Base-by-base conservation (phyloP, 495 filamentous ascomycete species). In the Trichoderma virens region DNA sequence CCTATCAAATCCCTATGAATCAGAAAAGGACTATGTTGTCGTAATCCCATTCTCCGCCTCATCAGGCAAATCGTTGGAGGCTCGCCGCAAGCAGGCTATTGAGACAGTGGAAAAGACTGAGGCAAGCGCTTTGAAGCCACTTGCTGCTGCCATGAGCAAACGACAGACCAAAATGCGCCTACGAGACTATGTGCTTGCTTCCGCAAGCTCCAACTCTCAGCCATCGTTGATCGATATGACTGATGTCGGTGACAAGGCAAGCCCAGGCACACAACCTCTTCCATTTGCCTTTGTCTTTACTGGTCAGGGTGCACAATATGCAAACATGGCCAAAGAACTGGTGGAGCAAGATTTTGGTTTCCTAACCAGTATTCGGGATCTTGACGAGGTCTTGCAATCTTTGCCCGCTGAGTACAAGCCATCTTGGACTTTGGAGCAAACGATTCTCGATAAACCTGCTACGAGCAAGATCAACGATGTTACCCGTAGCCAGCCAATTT, bases 281-380 rank as follows among this genome's bases (percentile, higher is more conserved):
- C 73, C 71, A 25, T 66, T 81, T 45, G 78, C 75, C 6, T 81
- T 81, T 63, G 75, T 81, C 41, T 81, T 79, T 66, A 81, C 79
- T 5, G 79, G 79, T 11, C 78, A 80, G 65, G 78, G 78, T 38
- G 78, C 78, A 28, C 80, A 85, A 64, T 87, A 81, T 82, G 67
- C 76, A 39, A 79, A 76, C 30, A 87, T 87, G 85, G 84, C 83
- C 1, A 78, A 80, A 1, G 82, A 84, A 69, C 75, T 85, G 0
- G 71, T 82, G 30, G 65, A 66, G 0, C 73, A 76, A 25, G 83
- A 79, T 56, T 75, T 77, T 4, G 66, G 75, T 1, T 80, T 78
- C 38, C 14, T 64, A 4, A 43, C 76, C 5, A 70, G 73, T 25
- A 77, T 84, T 45, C 64, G 73, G 31, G 70, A 74, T 11, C 74